Base-by-base conservation (phyloP, 768 basidiomycete genomes). In the Tulasnella calospora region DNA sequence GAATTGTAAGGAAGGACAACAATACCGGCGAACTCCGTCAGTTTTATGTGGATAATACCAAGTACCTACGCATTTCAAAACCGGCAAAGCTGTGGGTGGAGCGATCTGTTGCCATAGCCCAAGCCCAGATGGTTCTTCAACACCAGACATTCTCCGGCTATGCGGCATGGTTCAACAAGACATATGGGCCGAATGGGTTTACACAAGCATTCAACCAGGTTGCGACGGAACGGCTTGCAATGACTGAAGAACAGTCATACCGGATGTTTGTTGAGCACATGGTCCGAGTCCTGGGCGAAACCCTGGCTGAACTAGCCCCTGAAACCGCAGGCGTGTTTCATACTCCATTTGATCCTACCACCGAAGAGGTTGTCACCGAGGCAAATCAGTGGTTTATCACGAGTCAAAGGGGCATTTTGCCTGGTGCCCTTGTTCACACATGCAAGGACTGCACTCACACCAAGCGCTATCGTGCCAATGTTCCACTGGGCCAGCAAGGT, bases 91-190 rank as follows among this genome's bases (percentile, higher is more conserved):
- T 84, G 3, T 84, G 82, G 83, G 80, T 82, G 5, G 80, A 83
- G 41, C 47, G 81, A 10, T 80, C 51, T 30, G 76, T 84, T 70
- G 84, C 82, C 0, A 0, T 80, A 15, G 79, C 79, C 1, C 83
- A 84, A 73, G 83, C 83, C 73, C 77, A 79, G 12, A 81, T 83
- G 8, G 30, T 83, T 33, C 73, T 81, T 6, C 73, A 81, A 0
- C 83, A 83, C 70, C 82, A 82, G 40, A 77, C 81, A 30, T 84
- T 83, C 82, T 82, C 83, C 0, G 83, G 83, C 72, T 84, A 83
- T 78, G 80, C 84, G 2, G 76, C 81, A 0, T 83, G 80, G 79
- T 35, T 84, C 17, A 84, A 84, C 70, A 79, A 74, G 30, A 33
- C 71, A n/a, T 8, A 71, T 19, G 55, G 55, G 1, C 38, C 21